These are phyloP conservation scores for Phytophthora agathidicida DNA, from an alignment of 352 stramenopile genomes.

Conservation along the genomic window DNA sequence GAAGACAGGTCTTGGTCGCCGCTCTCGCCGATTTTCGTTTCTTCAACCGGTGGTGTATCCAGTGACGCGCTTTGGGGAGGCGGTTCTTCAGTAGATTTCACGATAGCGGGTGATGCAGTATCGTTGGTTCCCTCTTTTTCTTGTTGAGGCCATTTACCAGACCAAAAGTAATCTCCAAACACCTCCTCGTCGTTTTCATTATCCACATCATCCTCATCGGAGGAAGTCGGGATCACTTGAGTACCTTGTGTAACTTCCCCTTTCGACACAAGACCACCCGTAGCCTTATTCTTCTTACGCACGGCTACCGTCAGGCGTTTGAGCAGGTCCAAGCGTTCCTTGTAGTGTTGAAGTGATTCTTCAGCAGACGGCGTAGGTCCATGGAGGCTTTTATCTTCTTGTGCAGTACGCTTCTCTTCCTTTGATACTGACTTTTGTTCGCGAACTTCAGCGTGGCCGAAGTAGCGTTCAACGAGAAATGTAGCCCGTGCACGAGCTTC, in stretches of 20 bases:
- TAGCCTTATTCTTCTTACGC: slow-evolving; percentile 27
- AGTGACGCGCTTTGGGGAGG: not conserved
- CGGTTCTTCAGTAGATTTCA: not conserved
- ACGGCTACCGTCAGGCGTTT: slow-evolving; percentile 44
- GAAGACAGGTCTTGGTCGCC: not conserved
- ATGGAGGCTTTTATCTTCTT: slow-evolving; percentile 6
- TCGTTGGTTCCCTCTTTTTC: slow-evolving; percentile 3
- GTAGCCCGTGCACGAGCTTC: slow-evolving; percentile 39
- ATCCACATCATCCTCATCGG: slow-evolving; percentile 1
- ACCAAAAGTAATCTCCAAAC: slow-evolving; percentile 48
- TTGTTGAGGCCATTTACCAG: slow-evolving; percentile 3
- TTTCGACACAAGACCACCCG: not conserved
- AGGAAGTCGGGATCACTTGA: not conserved
- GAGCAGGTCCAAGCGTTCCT: slow-evolving; percentile 43
- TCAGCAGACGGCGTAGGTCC: slow-evolving; percentile 11
- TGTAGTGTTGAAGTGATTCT: slow-evolving; percentile 28
- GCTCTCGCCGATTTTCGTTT: slow-evolving; percentile 1
- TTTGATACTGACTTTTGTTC: slow-evolving; percentile 1
- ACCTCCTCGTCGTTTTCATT: slow-evolving; percentile 37
- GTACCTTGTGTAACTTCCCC: not conserved
- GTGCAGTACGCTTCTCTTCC: not conserved
- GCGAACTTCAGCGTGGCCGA: slow-evolving; percentile 28
- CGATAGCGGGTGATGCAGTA: not conserved
- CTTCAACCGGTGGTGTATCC: not conserved
- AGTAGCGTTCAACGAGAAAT: slow-evolving; percentile 58